Evolutionary conservation across 2,329 filamentous ascomycete species (phyloP).

Genomic region (Botryotinia convoluta): DNA sequence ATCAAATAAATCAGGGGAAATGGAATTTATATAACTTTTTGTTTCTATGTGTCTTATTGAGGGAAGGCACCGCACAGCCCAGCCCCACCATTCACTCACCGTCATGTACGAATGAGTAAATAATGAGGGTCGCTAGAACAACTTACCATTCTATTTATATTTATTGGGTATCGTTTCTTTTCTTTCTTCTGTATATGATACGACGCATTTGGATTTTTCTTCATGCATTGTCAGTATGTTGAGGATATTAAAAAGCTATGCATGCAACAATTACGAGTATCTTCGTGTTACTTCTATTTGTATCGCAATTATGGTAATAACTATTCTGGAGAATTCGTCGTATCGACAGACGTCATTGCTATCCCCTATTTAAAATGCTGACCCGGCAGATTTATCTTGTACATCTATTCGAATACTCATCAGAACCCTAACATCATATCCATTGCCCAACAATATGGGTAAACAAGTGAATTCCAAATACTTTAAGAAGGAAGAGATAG

Average conservation of each 20-base stretch:
- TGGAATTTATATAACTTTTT: conserved; percentile 16
- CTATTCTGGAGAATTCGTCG: background rate
- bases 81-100: conserved; percentile 30
- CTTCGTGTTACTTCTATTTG: background rate
- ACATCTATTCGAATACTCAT: background rate
- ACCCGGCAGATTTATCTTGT: background rate
- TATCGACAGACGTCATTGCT: background rate
- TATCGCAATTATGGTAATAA: background rate
- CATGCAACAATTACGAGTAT: background rate
- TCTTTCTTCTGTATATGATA: conserved; percentile 14
- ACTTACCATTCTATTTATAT: conserved; percentile 11
- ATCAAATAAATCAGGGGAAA: background rate
- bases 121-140: conserved; percentile 20
- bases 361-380: background rate
- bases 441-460: background rate
- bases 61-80: conserved; percentile 24
- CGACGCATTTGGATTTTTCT: conserved; percentile 10
- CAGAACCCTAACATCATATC: background rate
- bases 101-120: background rate
- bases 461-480: background rate
- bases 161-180: conserved; percentile 15
- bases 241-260: background rate
- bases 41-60: conserved; percentile 3
- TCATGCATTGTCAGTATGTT: background rate
- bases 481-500: background rate